Base-by-base conservation (phyloP, 2,329 filamentous ascomycete genomes). In the Aotearoamyces nothofagi region DNA sequence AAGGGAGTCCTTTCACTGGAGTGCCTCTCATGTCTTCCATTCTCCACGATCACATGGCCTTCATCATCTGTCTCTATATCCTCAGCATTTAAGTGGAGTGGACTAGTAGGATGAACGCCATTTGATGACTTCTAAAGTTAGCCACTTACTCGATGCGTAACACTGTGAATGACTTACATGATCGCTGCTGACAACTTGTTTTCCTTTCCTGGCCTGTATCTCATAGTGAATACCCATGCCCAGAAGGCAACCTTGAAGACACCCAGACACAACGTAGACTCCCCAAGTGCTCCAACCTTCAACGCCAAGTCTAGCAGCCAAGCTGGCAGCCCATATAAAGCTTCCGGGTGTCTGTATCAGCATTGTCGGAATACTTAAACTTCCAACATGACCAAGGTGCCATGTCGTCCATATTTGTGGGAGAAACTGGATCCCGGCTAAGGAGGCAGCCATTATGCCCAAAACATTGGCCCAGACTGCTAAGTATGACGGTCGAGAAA, bases 311-410 rank as follows among this genome's bases (percentile, higher is more conserved):
- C 90, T 69, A 5, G 69, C 71, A 28, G 77, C 83, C 24, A 98
- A 57, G 50, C 84, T 94, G 9, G 67, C 76, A 0, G 87, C 84
- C 56, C 92, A 96, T 5, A 98, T 58, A 41, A 93, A 76, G 34
- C 83, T 84, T 1, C 90, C 90, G 0, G 90, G 90, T 0, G 87
- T 94, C 53, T 98, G 90, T 17, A 98, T 93, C 49, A 80, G 79
- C 86, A 98, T 96, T 78, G 94, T 96, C 4, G 83, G 78, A 32
- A 98, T 90, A 46, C 83, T 93, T 43, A 98, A 58, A 50, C 84
- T 93, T 31, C 84, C 84, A 2, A 92, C 78, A 43, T 86, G 77
- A 49, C 87, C 79, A 33, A 94, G 60, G 29, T 63, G 68, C 56
- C 81, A 92, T 0, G 90, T 98, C 29, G 80, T 94, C 57, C 75